Evolutionary conservation across 2,329 filamentous ascomycete genomes (phyloP).

Genomic region (Hymenoscyphus salicellus): DNA sequence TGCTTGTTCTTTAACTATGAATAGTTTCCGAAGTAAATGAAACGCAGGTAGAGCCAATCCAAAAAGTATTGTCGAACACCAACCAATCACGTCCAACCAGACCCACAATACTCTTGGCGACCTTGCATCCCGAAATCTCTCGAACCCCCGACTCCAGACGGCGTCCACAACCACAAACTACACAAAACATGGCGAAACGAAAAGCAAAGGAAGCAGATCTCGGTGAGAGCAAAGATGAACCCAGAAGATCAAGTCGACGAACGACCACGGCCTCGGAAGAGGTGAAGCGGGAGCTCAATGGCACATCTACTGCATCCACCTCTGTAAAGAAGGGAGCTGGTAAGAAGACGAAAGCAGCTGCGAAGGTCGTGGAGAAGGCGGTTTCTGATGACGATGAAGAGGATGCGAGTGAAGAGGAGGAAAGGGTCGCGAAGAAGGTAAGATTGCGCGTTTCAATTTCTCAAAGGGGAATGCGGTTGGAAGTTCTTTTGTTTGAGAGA

Average conservation of each 20-base stretch:
- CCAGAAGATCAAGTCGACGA: conserved; percentile 30
- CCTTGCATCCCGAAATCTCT: neutral
- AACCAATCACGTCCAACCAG: neutral
- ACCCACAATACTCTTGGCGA: neutral
- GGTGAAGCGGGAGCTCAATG: conserved; percentile 11
- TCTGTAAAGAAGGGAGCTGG: conserved; percentile 7
- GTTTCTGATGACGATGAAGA: conserved; percentile 6
- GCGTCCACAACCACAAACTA: neutral
- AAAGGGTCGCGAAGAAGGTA: neutral
- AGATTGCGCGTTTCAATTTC: neutral
- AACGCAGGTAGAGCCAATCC: too few species aligned
- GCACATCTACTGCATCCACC: conserved; percentile 5
- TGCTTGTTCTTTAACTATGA: too few species aligned
- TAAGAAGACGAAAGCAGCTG: conserved; percentile 11
- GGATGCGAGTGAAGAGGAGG: conserved; percentile 7
- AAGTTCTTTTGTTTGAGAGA: neutral
- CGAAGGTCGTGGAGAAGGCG: conserved; percentile 1
- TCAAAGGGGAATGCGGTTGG: neutral
- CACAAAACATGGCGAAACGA: conserved; percentile 27
- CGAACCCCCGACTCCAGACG: neutral
- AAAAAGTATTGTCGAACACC: neutral
- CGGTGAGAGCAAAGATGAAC: conserved; percentile 18
- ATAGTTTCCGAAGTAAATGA: too few species aligned
- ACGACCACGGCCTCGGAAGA: conserved; percentile 16
- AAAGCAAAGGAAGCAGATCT: conserved; percentile 26